phyloP scores from a whole-genome alignment of 2,329 filamentous ascomycete species.

The Neofusicoccum laricinum region DNA sequence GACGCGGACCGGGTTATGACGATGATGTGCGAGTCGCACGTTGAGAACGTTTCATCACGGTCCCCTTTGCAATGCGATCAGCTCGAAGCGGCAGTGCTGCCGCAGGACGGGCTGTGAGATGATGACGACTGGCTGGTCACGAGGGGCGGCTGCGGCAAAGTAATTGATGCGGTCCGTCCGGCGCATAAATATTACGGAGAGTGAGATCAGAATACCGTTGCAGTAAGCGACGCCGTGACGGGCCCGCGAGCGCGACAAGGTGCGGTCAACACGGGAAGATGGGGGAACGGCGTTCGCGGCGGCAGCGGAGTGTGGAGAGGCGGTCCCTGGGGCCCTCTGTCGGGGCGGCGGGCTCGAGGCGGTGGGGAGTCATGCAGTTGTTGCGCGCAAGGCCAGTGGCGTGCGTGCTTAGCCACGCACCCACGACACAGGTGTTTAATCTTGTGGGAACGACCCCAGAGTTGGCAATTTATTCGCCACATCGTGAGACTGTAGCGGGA shows the following conservation, averaged over 20 bases:
- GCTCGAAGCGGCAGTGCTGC: constrained; percentile 10
- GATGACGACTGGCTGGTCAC: constrained; percentile 5
- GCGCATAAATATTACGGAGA: background rate
- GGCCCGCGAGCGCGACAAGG: background rate
- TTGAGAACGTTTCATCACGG: too few species aligned
- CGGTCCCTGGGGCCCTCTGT: too few species aligned
- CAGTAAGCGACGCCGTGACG: too few species aligned
- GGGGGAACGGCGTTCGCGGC: too few species aligned
- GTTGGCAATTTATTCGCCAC: constrained; percentile 10
- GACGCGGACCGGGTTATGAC: background rate
- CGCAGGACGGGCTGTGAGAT: background rate
- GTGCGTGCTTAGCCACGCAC: too few species aligned
- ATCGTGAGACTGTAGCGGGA: constrained; percentile 8
- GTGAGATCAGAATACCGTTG: background rate
- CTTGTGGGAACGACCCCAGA: background rate
- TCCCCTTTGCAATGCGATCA: too few species aligned
- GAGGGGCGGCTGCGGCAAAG: background rate
- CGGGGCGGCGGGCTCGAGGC: too few species aligned
- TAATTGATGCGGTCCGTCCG: background rate
- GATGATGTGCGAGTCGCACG: background rate
- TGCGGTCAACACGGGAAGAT: too few species aligned
- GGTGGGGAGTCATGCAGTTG: background rate
- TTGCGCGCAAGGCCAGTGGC: background rate
- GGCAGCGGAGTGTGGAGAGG: too few species aligned
- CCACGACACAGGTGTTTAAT: background rate